Evolutionary conservation across 495 filamentous ascomycete genomes (phyloP), one percentile per base, ranked within the genome.

Genomic region (Penicillium pancosmium): DNA sequence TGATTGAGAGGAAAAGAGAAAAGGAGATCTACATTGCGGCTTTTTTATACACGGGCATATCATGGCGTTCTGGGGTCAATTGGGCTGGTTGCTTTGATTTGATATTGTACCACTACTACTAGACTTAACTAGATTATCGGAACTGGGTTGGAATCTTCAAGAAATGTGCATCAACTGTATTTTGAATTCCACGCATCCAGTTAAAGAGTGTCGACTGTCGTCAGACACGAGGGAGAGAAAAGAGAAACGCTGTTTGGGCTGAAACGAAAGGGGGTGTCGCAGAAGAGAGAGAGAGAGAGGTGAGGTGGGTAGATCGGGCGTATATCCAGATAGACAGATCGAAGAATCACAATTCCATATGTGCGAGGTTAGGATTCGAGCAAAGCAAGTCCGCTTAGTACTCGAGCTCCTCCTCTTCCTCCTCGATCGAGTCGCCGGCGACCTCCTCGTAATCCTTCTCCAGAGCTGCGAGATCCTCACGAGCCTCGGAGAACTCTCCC

Each of bases 361-460:
- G 43, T 57, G 49, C 56, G n/a, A 43, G 33, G 41, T 44, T 44
- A 11, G n/a, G 50, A 41, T 43, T 15, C 6, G 13, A n/a, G 35
- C 49, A 19, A 44, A 16, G n/a, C 38, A 52, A 50, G 9, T 34
- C 13, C 10, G 36, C 50, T 67, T 84, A 95, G 73, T 93, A 93
- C 76, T 93, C 88, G 46, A 16, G 50, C 27, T 76, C 82, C 53
- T 82, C 87, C n/a, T 54, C 72, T 40, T 89, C 91, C 15, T 65
- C 69, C 11, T 89, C 86, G 51, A 82, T 64, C 62, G 78, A 82
- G 72, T 96, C 91, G 62, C 81, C 83, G 54, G 89, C 91, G 66
- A 95, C 91, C 79, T 96, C 91, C 74, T 94, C 91, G 70, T 96
- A 96, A 68, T 96, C 91, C 84, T 88, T 92, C 83, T 91, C 88